Evolutionary conservation across 495 filamentous ascomycete genomes (phyloP).

Genomic region (Aspergillus campestris): DNA sequence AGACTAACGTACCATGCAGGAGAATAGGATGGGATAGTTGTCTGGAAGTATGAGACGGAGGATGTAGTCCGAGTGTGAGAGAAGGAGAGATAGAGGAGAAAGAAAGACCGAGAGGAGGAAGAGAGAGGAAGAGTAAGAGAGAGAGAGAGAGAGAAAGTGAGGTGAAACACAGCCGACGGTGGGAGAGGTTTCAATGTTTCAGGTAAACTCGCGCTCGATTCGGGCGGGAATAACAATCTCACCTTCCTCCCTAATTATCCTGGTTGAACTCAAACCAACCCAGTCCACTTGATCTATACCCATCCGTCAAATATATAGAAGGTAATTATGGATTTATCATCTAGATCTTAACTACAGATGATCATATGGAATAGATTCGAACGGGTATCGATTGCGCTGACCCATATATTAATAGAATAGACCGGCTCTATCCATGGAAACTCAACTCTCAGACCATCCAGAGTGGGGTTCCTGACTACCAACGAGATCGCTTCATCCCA

Average conservation of each 20-base stretch:
- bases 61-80: neutral
- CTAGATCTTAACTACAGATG: too few species aligned
- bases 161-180: neutral
- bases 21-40: neutral
- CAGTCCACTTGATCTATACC: too few species aligned
- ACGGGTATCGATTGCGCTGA: too few species aligned
- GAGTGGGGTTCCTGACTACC: neutral
- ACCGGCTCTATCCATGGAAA: too few species aligned
- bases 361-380: too few species aligned
- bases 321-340: too few species aligned
- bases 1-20: neutral
- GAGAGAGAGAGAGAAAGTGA: neutral
- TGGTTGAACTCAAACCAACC: too few species aligned
- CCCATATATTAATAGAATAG: too few species aligned
- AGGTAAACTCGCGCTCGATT: slow-evolving; percentile 10
- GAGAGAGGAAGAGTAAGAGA: neutral
- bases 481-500: neutral
- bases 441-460: neutral
- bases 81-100: neutral
- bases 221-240: too few species aligned
- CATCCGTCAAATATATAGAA: too few species aligned
- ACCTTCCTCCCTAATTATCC: too few species aligned
- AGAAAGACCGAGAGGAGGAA: neutral
- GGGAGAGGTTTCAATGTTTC: slow-evolving; percentile 14
- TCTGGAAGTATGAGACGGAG: neutral